Percentiles rank a stretch among this genome's conserved stretches.
These are phyloP conservation scores for Penicillium alfredii DNA, from an alignment of 495 filamentous ascomycete genomes.

Conservation along the genomic window DNA sequence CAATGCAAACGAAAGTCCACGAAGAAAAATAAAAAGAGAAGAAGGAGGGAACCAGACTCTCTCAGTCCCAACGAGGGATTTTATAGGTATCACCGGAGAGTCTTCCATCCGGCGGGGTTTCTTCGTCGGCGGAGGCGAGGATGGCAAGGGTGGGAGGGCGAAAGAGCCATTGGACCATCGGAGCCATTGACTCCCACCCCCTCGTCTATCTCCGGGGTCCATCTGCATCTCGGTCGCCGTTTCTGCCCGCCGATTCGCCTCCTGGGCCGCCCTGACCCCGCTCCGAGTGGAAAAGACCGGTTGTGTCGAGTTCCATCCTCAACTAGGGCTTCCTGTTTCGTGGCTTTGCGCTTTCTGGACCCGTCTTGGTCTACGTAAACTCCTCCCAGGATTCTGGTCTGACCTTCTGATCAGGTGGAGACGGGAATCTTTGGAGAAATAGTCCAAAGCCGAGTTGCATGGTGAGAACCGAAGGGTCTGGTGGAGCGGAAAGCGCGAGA, in stretches of 20 bases:
- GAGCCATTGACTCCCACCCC: conserved; percentile 38
- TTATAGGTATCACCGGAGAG: conserved; percentile 57
- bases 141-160: conserved; percentile 22
- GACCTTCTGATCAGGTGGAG: conserved; percentile 12
- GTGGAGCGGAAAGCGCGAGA: too few species aligned
- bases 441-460: too few species aligned
- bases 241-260: conserved; percentile 40
- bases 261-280: conserved; percentile 44
- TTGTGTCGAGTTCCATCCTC: conserved; percentile 25
- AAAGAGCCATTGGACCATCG: conserved; percentile 40
- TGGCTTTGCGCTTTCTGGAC: conserved; percentile 21
- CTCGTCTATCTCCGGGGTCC: conserved; percentile 41
- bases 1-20: conserved; percentile 20
- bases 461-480: too few species aligned
- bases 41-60: conserved; percentile 38
- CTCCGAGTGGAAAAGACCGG: conserved; percentile 40
- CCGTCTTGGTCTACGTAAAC: conserved; percentile 24
- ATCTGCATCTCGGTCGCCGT: conserved; percentile 30
- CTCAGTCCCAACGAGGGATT: conserved; percentile 46
- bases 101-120: conserved; percentile 39
- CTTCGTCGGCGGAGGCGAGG: conserved; percentile 16
- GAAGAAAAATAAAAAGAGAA: conserved; percentile 48
- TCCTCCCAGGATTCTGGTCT: conserved; percentile 9
- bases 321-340: conserved; percentile 24
- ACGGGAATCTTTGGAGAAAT: conserved; percentile 2